Conservation (phyloP, 257 asterid genomes). For the Craterostigma plantagineum region DNA sequence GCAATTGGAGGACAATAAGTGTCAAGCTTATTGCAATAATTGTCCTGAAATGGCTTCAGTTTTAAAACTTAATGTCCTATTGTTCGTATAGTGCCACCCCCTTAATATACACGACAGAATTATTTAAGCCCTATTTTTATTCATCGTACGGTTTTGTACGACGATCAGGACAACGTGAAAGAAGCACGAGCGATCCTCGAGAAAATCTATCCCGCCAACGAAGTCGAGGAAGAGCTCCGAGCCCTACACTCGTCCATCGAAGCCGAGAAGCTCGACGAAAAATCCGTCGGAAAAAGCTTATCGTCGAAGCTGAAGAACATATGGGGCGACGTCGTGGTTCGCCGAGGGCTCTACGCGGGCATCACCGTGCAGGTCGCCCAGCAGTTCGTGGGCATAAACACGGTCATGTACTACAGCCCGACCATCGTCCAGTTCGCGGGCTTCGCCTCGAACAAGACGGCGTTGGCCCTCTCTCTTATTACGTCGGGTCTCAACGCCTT, state of each 20-base stretch:
- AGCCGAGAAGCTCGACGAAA: conserved; percentile 26
- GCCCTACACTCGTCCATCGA: conserved; percentile 46
- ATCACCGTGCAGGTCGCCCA: conserved; percentile 58
- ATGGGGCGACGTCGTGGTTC: conserved; percentile 30
- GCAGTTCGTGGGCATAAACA: conserved; percentile 66
- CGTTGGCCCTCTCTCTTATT: conserved; percentile 50
- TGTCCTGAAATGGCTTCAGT: no score
- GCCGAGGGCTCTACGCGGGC: conserved; percentile 58
- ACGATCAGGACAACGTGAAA: conserved; percentile 24
- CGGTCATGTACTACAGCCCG: conserved; percentile 80
- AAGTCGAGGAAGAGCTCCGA: conserved; percentile 38
- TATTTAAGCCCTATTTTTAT: no score
- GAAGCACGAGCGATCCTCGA: conserved; percentile 46
- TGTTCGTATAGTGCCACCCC: no score
- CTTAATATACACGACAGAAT: no score
- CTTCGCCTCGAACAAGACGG: conserved; percentile 56
- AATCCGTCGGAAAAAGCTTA: conserved; percentile 11
- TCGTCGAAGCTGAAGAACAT: conserved; percentile 18
- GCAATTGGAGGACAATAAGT: no score
- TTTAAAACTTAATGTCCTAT: no score
- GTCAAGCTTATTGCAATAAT: no score
- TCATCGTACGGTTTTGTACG: no score
- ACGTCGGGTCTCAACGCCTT: conserved; percentile 51
- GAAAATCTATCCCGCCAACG: conserved; percentile 42
- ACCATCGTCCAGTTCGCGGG: conserved; percentile 65